Evolutionary conservation across 2,329 filamentous ascomycete species (phyloP).

Genomic region (Mycosphaerella arachidis): DNA sequence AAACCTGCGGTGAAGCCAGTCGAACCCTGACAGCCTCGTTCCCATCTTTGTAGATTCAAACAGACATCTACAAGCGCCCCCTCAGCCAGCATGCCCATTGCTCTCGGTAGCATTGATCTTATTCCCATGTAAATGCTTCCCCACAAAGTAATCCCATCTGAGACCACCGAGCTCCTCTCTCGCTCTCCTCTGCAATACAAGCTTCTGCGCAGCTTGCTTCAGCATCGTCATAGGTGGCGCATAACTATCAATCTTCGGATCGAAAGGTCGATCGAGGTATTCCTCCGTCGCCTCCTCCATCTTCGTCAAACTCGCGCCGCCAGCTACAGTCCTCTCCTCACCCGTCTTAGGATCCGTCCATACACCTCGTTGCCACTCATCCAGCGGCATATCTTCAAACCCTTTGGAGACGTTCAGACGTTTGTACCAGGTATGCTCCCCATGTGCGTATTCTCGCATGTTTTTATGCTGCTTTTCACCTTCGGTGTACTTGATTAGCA

Average conservation of each 20-base stretch:
- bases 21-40: not conserved
- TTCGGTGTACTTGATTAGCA: conserved; percentile 51
- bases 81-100: conserved; percentile 14
- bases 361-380: conserved; percentile 43
- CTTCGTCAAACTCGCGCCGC: conserved; percentile 40
- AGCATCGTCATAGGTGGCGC: conserved; percentile 43
- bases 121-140: conserved; percentile 11
- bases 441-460: conserved; percentile 44
- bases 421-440: conserved; percentile 50
- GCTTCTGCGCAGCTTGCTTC: conserved; percentile 44
- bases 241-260: conserved; percentile 39
- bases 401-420: conserved; percentile 45
- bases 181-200: conserved; percentile 43
- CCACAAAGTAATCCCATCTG: conserved; percentile 33
- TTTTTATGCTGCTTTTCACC: conserved; percentile 46
- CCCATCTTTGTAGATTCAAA: not conserved
- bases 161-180: conserved; percentile 35
- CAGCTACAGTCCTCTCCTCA: conserved; percentile 28
- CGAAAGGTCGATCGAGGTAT: conserved; percentile 39
- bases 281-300: conserved; percentile 43
- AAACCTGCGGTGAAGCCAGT: not conserved
- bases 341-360: conserved; percentile 29
- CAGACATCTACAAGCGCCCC: conserved; percentile 9
- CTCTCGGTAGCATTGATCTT: conserved; percentile 1
- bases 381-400: conserved; percentile 43